Conservation (phyloP, 75 land plant species). For the Ceratopteris richardii region DNA sequence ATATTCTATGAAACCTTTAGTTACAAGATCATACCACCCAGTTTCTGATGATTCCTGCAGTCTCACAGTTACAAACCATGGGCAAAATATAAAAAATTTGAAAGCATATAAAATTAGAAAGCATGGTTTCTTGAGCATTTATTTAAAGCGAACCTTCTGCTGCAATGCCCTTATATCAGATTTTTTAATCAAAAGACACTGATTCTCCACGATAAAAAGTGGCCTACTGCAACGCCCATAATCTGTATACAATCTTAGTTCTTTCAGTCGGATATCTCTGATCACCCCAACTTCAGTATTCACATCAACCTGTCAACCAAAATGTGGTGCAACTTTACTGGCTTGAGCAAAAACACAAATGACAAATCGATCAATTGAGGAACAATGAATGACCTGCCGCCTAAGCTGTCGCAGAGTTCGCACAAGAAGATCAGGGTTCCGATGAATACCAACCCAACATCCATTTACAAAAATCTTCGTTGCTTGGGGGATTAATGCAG, state of each 20-base stretch:
- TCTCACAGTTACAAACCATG: not conserved
- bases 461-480: conserved; percentile 99
- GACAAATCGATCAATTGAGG: too few species aligned
- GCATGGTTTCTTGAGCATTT: too few species aligned
- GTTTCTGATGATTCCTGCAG: conserved; percentile 72
- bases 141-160: conserved; percentile 41
- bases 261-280: conserved; percentile 83
- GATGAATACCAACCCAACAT: conserved; percentile 99
- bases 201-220: conserved; percentile 94
- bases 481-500: conserved; percentile 92
- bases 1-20: conserved; percentile 96
- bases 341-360: not conserved
- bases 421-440: conserved; percentile 92
- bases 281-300: conserved; percentile 98
- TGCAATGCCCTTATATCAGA: conserved; percentile 72
- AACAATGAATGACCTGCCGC: conserved; percentile 64
- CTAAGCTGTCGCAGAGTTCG: conserved; percentile 73
- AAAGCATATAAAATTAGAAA: too few species aligned
- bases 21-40: conserved; percentile 94
- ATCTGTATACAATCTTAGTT: conserved; percentile 90
- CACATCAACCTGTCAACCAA: conserved; percentile 75
- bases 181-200: conserved; percentile 83
- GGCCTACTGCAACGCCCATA: conserved; percentile 99
- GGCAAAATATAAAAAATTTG: too few species aligned
- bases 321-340: not conserved